Base-by-base conservation (phyloP, 352 stramenopile genomes). In the Phytopythium vexans region DNA sequence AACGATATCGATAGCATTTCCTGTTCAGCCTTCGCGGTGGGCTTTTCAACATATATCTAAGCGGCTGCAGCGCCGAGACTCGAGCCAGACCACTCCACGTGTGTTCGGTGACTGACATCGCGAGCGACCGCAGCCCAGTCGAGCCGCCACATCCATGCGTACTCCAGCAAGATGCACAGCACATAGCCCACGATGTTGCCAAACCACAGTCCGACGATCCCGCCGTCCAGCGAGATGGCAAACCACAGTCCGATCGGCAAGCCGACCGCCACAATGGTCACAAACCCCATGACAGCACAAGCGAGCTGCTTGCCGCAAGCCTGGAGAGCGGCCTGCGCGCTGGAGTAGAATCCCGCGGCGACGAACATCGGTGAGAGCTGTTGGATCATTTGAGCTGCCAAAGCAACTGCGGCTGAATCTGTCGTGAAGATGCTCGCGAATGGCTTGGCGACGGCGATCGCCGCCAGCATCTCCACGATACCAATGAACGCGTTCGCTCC, bases 171-270 rank as follows among this genome's bases (percentile, higher is more conserved):
- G 1, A 46, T 57, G 38, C 40, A 66, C 14, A 58, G n/a, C 8
- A 56, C n/a, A 31, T 62, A 54, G 12, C 56, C 62, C 5, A 62
- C 37, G 11, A 56, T 48, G 32, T 53, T 58, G 7, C 62, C 62
- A 12, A 54, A 35, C 62, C 62, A 69, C 9, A 65, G 52, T 3
- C 62, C 62, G 9, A 65, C 52, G 34, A 69, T 56, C 15, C 62
- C 62, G 38, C 51, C 46, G 32, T 52, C 37, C 6, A 56, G 14
- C 14, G 33, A 34, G 27, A 66, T 41, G 7, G 62, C 62, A 33
- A 64, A 55, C 40, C 37, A 45, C 9, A 66, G 6, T 15, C 62
- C 62, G 7, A 66, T 38, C 1, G 62, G 61, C 4, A 69, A 39
- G 15, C 61, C 61, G 32, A 69, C 10, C 6, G 51, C 40, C 9